Conservation (phyloP, 352 stramenopile species). For the Phytophthora kernoviae region DNA sequence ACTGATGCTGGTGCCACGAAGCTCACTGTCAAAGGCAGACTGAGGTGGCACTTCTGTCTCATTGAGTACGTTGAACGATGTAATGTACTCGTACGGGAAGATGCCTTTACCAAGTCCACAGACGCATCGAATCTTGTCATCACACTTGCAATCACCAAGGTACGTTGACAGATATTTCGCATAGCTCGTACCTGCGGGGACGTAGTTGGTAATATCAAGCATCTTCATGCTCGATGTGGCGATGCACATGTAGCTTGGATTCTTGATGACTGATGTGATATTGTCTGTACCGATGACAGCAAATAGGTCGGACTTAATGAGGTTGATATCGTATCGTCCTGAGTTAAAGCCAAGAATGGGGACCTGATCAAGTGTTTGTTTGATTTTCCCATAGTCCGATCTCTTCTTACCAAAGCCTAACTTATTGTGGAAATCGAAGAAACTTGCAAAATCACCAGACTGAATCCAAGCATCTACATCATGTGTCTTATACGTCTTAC, state of each 20-base stretch:
- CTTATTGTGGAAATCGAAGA: background rate
- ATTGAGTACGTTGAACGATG: conserved; percentile 23
- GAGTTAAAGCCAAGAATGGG: background rate
- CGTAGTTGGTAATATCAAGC: conserved; percentile 2
- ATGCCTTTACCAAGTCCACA: conserved; percentile 18
- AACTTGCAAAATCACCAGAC: background rate
- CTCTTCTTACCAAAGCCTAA: background rate
- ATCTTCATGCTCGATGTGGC: background rate
- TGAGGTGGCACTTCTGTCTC: conserved; percentile 23
- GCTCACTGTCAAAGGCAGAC: conserved; percentile 24
- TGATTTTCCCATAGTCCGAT: background rate
- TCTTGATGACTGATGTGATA: background rate
- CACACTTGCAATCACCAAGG: conserved; percentile 34
- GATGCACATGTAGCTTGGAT: conserved; percentile 1
- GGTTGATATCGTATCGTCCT: conserved; percentile 19
- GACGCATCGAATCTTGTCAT: conserved; percentile 23
- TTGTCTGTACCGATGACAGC: background rate
- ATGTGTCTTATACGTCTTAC: background rate
- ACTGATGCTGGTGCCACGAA: conserved; percentile 14
- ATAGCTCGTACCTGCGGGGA: conserved; percentile 7
- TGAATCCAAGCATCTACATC: background rate
- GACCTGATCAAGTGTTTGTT: background rate
- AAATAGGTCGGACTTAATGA: conserved; percentile 9
- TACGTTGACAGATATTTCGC: conserved; percentile 19
- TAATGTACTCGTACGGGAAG: conserved; percentile 42